Evolutionary conservation across 331 rosid species (phyloP), one percentile per base, ranked within the genome.

Genomic region (Pyracantha coccinea): DNA sequence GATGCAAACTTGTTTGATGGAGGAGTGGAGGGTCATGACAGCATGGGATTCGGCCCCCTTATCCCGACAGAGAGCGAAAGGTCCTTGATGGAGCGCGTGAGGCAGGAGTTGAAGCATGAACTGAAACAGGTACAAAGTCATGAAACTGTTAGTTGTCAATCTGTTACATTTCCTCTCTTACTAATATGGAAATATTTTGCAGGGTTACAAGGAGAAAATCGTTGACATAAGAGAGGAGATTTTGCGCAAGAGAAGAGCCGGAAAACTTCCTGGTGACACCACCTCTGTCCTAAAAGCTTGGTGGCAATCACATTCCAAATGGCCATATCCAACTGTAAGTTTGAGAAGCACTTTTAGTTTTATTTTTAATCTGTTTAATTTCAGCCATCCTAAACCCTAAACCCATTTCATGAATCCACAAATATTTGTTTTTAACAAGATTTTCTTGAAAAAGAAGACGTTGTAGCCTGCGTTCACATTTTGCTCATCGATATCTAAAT

Each of bases 241-340:
- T 78, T 78, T 91, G 71, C 91, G 97, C 74, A 91, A 93, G 90
- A 91, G 98, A 81, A 86, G 98, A 80, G 97, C 98, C 2, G 97
- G 97, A 75, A 93, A 93, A 74, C 97, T 93, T 87, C 98, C 97
- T 14, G 96, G 98, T 32, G 97, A 89, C 86, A 93, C 98, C 1
- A 93, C 98, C 67, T 93, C 97, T 19, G 98, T 93, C 66, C 84
- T 93, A 17, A 93, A 93, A 78, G 78, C 91, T 73, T 93, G 98
- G 98, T 93, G 98, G 98, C 93, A 89, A 74, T 85, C 97, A 73
- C 98, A 93, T 85, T 82, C 97, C 59, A 93, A 91, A 73, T 93
- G 98, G 98, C 98, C 97, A 69, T 93, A 93, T 79, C 98, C 98
- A 44, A 93, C 98, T 0, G 98, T 93, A 84, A 86, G 90, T 87